Evolutionary conservation across 2,329 filamentous ascomycete genomes (phyloP).

Genomic region (Fusarium tricinctum): DNA sequence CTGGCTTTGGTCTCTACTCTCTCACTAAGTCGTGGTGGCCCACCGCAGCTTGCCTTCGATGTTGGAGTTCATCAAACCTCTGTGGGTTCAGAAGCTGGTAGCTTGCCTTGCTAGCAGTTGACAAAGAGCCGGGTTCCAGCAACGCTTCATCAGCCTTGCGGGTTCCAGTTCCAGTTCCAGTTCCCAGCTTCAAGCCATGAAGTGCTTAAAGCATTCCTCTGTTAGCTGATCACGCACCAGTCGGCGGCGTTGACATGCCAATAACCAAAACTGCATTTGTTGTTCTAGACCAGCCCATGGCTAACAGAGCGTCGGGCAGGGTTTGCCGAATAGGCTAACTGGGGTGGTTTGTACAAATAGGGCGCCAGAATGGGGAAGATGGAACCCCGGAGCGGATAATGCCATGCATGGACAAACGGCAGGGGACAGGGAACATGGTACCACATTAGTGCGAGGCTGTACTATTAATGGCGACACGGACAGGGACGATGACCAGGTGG

Average conservation of each 20-base stretch:
- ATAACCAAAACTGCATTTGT: constrained; percentile 12
- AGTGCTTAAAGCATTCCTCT: background rate
- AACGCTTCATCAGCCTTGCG: constrained; percentile 11
- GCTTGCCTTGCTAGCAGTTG: background rate
- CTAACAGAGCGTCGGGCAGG: constrained; percentile 28
- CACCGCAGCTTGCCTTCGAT: constrained; percentile 7
- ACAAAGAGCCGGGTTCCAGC: background rate
- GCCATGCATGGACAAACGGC: constrained; percentile 14
- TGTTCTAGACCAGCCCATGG: constrained; percentile 45
- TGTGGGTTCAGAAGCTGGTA: background rate
- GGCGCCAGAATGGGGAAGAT: constrained; percentile 23
- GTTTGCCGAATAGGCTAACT: constrained; percentile 34
- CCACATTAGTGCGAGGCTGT: constrained; percentile 30
- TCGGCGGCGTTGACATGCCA: background rate
- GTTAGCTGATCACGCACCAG: background rate
- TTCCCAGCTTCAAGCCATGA: background rate
- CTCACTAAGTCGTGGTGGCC: constrained; percentile 7
- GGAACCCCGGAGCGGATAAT: constrained; percentile 17
- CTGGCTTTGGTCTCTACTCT: background rate
- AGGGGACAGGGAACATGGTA: background rate
- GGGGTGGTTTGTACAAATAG: constrained; percentile 9
- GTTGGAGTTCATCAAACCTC: constrained; percentile 2
- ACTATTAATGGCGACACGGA: constrained; percentile 43
- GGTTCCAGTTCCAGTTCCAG: background rate
- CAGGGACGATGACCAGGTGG: constrained; percentile 17